Evolutionary conservation across 768 basidiomycete species (phyloP).

Genomic region (Tubosaeta sp.): DNA sequence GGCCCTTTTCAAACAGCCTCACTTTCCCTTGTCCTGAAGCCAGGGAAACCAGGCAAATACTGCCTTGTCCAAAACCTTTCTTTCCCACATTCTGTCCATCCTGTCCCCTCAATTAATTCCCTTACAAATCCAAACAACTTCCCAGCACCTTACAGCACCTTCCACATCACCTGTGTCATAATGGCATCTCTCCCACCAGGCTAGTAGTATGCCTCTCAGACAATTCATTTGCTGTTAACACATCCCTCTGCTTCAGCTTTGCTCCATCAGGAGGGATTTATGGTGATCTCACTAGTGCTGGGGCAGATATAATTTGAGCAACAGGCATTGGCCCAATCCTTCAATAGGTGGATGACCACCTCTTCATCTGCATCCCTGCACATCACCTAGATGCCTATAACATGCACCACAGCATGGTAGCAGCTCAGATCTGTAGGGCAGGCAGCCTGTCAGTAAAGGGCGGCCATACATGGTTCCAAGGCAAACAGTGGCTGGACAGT

Average conservation of each 20-base stretch:
- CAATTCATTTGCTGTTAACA: background rate
- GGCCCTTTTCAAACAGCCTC: slow-evolving; percentile 28
- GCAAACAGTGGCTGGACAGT: too few relatives aligned
- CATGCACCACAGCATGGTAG: too few relatives aligned
- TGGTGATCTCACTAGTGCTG: too few relatives aligned
- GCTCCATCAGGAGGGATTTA: background rate
- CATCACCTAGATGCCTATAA: background rate
- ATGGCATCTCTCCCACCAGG: background rate
- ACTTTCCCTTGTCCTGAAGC: slow-evolving; percentile 31
- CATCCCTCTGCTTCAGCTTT: background rate
- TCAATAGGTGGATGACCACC: background rate
- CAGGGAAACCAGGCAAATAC: slow-evolving; percentile 14
- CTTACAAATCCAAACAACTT: slow-evolving; percentile 21
- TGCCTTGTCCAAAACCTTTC: slow-evolving; percentile 30
- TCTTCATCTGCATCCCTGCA: background rate
- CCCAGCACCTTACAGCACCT: background rate
- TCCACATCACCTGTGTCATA: background rate
- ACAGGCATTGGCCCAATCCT: background rate
- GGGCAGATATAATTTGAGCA: rapidly evolving
- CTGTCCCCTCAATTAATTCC: slow-evolving; percentile 32
- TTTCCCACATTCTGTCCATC: slow-evolving; percentile 1
- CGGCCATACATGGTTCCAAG: background rate
- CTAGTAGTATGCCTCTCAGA: background rate
- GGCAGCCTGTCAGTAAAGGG: background rate
- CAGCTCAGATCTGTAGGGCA: too few relatives aligned